These are phyloP conservation scores for Phytophthora lateralis DNA, from an alignment of 352 stramenopile genomes.

Conservation along the genomic window DNA sequence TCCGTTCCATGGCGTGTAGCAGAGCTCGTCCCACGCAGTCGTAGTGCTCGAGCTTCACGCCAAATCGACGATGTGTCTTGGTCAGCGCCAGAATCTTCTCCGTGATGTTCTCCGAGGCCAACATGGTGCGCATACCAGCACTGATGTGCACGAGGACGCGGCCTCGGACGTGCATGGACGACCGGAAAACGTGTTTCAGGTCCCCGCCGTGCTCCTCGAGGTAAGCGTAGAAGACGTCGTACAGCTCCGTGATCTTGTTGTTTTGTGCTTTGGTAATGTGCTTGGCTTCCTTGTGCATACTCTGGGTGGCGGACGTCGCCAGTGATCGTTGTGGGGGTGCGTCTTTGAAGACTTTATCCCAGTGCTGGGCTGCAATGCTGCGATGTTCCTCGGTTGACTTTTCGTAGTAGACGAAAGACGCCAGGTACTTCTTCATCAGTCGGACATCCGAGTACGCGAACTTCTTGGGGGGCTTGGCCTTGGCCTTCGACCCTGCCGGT, in stretches of 20 bases:
- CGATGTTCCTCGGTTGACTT: slow-evolving; percentile 53
- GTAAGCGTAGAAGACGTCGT: slow-evolving; percentile 60
- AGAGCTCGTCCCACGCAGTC: slow-evolving; percentile 44
- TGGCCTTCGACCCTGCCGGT: slow-evolving; percentile 1
- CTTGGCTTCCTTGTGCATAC: slow-evolving; percentile 22
- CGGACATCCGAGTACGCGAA: slow-evolving; percentile 36
- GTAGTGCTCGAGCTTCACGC: slow-evolving; percentile 54
- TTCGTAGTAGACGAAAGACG: slow-evolving; percentile 43
- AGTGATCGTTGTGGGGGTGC: slow-evolving; percentile 13
- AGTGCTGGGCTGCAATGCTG: slow-evolving; percentile 44
- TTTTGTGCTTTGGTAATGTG: slow-evolving; percentile 35
- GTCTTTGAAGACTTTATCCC: slow-evolving; percentile 48
- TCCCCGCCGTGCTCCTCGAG: slow-evolving; percentile 53
- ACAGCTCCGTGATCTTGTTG: slow-evolving; percentile 48
- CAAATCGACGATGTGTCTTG: slow-evolving; percentile 55
- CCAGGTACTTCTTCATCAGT: slow-evolving; percentile 48
- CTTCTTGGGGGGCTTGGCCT: slow-evolving; percentile 31
- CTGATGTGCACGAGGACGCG: slow-evolving; percentile 60
- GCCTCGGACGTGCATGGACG: slow-evolving; percentile 53
- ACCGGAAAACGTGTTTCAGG: slow-evolving; percentile 55
- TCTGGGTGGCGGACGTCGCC: not conserved
- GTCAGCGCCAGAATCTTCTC: slow-evolving; percentile 49
- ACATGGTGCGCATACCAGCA: slow-evolving; percentile 53
- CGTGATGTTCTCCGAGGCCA: slow-evolving; percentile 37
- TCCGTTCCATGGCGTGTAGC: slow-evolving; percentile 47